A percentile compares a stretch with the other conserved stretches of the same genome.
These are phyloP conservation scores for Aureobasidium mangrovei DNA, from an alignment of 2,329 filamentous ascomycete genomes.

Conservation along the genomic window DNA sequence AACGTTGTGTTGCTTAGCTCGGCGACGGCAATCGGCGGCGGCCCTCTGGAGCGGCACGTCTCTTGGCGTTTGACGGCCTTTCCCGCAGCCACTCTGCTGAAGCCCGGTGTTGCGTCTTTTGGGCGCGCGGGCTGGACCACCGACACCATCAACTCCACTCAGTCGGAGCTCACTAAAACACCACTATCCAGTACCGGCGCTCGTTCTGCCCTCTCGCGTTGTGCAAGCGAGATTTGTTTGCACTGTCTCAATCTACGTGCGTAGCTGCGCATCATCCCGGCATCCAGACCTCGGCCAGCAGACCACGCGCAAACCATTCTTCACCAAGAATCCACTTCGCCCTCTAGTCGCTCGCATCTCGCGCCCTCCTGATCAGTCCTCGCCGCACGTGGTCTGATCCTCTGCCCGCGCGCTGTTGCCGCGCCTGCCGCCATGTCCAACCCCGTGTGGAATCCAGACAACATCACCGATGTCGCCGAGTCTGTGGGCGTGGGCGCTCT, in stretches of 20 bases:
- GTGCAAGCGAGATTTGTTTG: conserved; percentile 6
- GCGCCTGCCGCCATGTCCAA: conserved; percentile 6
- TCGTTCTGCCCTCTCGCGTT: background rate
- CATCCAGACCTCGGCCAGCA: conserved; percentile 1
- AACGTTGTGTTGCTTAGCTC: too few species aligned
- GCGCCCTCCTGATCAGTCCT: background rate
- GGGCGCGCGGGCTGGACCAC: conserved; percentile 1
- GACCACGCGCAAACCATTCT: background rate
- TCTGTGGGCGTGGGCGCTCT: conserved; percentile 80
- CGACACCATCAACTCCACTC: conserved; percentile 7
- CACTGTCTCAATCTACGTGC: background rate
- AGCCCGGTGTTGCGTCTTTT: background rate
- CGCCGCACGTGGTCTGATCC: background rate
- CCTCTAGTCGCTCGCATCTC: background rate
- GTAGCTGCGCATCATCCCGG: conserved; percentile 5
- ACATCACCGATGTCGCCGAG: conserved; percentile 90
- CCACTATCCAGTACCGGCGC: background rate
- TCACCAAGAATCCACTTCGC: background rate
- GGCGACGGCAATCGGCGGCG: too few species aligned
- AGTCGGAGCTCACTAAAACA: background rate
- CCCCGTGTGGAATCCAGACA: conserved; percentile 87
- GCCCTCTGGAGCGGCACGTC: too few species aligned
- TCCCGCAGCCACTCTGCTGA: too few species aligned
- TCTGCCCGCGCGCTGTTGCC: background rate
- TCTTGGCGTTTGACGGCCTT: too few species aligned